Evolutionary conservation across 345 rosid species (phyloP).

Genomic region (Eucalyptus coolabah): DNA sequence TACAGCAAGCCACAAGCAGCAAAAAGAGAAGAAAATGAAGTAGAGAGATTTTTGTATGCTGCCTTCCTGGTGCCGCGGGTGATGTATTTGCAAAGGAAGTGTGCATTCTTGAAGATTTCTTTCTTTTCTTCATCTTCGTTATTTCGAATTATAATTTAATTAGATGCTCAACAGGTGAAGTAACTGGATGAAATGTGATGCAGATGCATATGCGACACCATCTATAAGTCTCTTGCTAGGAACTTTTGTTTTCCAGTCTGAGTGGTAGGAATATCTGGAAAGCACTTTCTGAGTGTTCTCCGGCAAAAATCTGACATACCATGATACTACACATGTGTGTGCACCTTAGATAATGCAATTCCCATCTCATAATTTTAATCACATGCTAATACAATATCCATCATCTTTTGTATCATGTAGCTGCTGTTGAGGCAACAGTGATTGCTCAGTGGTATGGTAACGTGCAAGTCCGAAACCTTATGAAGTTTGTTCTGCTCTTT

Average conservation of each 20-base stretch:
- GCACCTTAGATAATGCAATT: neutral
- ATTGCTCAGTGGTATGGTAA: neutral
- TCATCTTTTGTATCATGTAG: neutral
- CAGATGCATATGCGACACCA: neutral
- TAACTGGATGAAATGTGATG: neutral
- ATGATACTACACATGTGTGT: neutral
- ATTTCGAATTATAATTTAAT: neutral
- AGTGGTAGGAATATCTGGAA: neutral
- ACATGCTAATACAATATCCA: neutral
- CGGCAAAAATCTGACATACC: neutral
- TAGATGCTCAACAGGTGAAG: neutral
- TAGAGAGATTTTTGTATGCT: neutral
- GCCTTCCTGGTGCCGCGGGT: neutral
- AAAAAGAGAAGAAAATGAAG: constrained; percentile 53
- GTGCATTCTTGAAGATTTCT: neutral
- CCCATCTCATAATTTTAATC: neutral
- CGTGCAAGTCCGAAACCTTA: neutral
- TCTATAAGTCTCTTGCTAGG: neutral
- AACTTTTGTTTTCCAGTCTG: neutral
- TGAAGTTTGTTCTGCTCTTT: neutral
- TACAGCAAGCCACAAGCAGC: constrained; percentile 31
- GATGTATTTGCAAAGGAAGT: neutral
- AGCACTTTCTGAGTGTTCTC: neutral
- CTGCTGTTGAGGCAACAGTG: neutral
- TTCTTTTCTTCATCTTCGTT: neutral